A percentile compares a stretch with the other conserved stretches of the same genome.
Evolutionary conservation across 2,329 filamentous ascomycete genomes (phyloP).

Genomic region (Periconia macrospinosa): DNA sequence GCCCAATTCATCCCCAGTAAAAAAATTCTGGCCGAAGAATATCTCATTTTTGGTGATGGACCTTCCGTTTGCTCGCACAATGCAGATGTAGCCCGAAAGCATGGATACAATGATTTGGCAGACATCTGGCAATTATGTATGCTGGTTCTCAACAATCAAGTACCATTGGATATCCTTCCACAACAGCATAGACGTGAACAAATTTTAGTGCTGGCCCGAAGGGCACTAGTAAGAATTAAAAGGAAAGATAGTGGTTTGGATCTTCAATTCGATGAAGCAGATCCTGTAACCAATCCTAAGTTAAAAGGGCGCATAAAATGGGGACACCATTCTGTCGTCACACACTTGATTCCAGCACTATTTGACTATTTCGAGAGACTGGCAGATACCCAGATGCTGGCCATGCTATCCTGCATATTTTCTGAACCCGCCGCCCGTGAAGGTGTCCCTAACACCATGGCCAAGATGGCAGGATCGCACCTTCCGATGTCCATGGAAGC

Average conservation of each 20-base stretch:
- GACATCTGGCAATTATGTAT: slow-evolving; percentile 83
- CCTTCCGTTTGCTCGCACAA: slow-evolving; percentile 85
- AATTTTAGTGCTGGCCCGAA: slow-evolving; percentile 69
- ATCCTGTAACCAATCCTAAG: slow-evolving; percentile 42
- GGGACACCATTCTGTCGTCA: slow-evolving; percentile 60
- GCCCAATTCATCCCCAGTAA: slow-evolving; percentile 76
- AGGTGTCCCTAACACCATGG: slow-evolving; percentile 42
- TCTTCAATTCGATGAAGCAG: slow-evolving; percentile 49
- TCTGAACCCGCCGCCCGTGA: slow-evolving; percentile 50
- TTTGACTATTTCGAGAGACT: slow-evolving; percentile 62
- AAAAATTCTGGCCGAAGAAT: slow-evolving; percentile 73
- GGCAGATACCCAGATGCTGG: slow-evolving; percentile 67
- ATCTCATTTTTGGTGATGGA: slow-evolving; percentile 81
- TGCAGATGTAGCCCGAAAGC: slow-evolving; percentile 71
- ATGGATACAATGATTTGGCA: slow-evolving; percentile 71
- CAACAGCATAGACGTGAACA: slow-evolving; percentile 60
- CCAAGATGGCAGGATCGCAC: slow-evolving; percentile 37
- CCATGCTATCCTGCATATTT: slow-evolving; percentile 65
- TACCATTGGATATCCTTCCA: slow-evolving; percentile 68
- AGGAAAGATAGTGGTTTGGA: slow-evolving; percentile 54
- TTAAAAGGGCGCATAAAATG: slow-evolving; percentile 55
- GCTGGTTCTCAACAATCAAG: slow-evolving; percentile 74
- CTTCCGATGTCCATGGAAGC: slow-evolving; percentile 47
- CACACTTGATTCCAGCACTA: slow-evolving; percentile 60
- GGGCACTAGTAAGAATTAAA: slow-evolving; percentile 57